A percentile compares a stretch with the other conserved stretches of the same genome.
These are phyloP conservation scores for Avena atlantica DNA, from an alignment of 176 grass and related monocot species.

Conservation along the genomic window DNA sequence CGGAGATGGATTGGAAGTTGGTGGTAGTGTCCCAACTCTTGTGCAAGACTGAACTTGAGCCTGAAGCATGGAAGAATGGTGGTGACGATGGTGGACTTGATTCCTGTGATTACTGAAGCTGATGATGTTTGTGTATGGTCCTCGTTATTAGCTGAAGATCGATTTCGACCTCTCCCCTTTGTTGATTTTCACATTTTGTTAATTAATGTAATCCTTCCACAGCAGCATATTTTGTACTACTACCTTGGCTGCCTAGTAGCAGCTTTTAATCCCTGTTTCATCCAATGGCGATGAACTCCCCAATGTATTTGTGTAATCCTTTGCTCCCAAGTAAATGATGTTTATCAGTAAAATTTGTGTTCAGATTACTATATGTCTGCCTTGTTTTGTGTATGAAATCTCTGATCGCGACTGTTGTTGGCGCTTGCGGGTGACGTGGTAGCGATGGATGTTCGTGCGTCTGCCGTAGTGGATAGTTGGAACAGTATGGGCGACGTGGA, in stretches of 20 bases:
- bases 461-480: not conserved
- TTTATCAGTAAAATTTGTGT: not conserved
- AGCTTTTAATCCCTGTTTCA: slow-evolving; percentile 11
- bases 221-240: slow-evolving; percentile 54
- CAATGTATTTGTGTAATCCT: slow-evolving; percentile 44
- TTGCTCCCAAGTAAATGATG: slow-evolving; percentile 1
- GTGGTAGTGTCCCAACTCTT: not conserved
- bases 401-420: not conserved
- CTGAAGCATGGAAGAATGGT: slow-evolving; percentile 35
- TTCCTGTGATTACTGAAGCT: slow-evolving; percentile 40
- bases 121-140: not conserved
- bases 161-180: slow-evolving; percentile 20
- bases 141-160: not conserved
- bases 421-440: not conserved
- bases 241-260: not conserved
- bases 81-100: slow-evolving; percentile 11
- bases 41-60: not conserved
- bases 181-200: slow-evolving; percentile 58
- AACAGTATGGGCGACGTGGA: not conserved
- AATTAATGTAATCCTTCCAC: slow-evolving; percentile 48
- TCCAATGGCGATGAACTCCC: slow-evolving; percentile 44
- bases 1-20: slow-evolving; percentile 12
- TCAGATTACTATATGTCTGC: not conserved
- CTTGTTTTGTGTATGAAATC: not conserved
- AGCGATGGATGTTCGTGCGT: not conserved